A percentile compares a stretch with the other conserved stretches of the same genome.
Conservation (phyloP, 495 filamentous ascomycete genomes). For the Astrothelium subdiscretum region DNA sequence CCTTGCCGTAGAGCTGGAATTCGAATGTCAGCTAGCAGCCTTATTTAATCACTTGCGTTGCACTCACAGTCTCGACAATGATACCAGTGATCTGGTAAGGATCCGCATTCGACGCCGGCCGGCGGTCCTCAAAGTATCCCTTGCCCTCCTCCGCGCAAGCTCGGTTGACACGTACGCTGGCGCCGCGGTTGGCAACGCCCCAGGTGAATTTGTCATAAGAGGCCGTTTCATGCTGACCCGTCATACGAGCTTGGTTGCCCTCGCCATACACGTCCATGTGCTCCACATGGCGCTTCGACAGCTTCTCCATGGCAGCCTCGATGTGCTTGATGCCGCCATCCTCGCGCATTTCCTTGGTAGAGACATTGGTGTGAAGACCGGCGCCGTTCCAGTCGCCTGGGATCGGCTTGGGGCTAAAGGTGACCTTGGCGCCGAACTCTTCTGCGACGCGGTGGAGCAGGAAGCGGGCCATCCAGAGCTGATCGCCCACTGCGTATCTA, state of each 20-base stretch:
- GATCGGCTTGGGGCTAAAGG: conserved; percentile 95
- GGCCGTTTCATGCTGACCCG: conserved; percentile 90
- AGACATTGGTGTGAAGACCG: conserved; percentile 95
- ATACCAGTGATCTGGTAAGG: conserved; percentile 95
- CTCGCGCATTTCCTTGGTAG: conserved; percentile 70
- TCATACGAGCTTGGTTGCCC: conserved; percentile 85
- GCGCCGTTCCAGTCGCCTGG: conserved; percentile 99
- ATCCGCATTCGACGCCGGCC: conserved; percentile 89
- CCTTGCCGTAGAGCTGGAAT: conserved; percentile 25
- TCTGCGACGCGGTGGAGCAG: conserved; percentile 93
- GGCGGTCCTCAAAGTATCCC: conserved; percentile 96
- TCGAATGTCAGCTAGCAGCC: background rate
- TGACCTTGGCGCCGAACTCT: conserved; percentile 93
- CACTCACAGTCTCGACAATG: conserved; percentile 59
- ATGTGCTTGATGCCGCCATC: conserved; percentile 94
- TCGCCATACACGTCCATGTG: conserved; percentile 97
- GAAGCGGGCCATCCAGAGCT: conserved; percentile 96
- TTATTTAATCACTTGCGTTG: background rate
- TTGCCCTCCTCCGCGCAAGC: conserved; percentile 83
- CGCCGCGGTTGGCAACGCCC: conserved; percentile 93
- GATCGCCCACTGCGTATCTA: conserved; percentile 84
- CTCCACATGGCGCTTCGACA: conserved; percentile 78
- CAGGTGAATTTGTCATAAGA: conserved; percentile 88
- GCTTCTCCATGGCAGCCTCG: conserved; percentile 76
- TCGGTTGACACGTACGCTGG: conserved; percentile 85